These are phyloP conservation scores for Bondarzewia mesenterica DNA, from an alignment of 1,284 basidiomycete species.

Conservation along the genomic window DNA sequence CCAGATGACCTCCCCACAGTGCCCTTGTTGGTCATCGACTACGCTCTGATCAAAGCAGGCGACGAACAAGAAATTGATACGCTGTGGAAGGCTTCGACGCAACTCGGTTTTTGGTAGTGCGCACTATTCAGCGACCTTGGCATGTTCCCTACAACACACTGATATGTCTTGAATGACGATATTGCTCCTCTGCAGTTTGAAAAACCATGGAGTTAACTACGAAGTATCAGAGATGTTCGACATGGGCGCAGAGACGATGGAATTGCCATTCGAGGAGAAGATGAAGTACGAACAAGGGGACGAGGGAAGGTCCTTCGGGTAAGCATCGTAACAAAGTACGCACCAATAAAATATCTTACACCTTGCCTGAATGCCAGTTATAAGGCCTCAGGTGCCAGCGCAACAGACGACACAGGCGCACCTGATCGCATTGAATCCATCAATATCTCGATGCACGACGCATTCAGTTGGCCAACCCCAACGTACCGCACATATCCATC, in stretches of 20 bases:
- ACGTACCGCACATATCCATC: constrained; percentile 26
- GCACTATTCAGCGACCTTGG: background rate
- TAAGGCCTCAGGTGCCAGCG: constrained; percentile 26
- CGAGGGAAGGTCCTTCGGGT: constrained; percentile 26
- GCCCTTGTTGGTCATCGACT: constrained; percentile 2
- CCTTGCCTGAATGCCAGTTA: constrained; percentile 18
- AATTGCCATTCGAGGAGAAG: constrained; percentile 26
- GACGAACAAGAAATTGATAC: background rate
- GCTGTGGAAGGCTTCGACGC: constrained; percentile 3
- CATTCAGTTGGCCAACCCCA: constrained; percentile 21
- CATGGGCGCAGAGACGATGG: constrained; percentile 27
- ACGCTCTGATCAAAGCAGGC: background rate
- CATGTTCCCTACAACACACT: background rate
- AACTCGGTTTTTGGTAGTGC: constrained; percentile 5
- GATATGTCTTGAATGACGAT: too few species aligned
- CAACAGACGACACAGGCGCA: constrained; percentile 26
- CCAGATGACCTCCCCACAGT: constrained; percentile 3
- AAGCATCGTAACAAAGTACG: background rate
- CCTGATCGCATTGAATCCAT: constrained; percentile 26
- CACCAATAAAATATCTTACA: background rate
- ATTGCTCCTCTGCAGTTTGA: constrained; percentile 1
- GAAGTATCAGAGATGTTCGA: constrained; percentile 26
- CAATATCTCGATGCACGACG: constrained; percentile 26
- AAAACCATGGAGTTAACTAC: constrained; percentile 25
- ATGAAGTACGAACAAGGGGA: constrained; percentile 29